Conservation (phyloP, 163 green algal genomes). For the Chlamydomonas reinhardtii region DNA sequence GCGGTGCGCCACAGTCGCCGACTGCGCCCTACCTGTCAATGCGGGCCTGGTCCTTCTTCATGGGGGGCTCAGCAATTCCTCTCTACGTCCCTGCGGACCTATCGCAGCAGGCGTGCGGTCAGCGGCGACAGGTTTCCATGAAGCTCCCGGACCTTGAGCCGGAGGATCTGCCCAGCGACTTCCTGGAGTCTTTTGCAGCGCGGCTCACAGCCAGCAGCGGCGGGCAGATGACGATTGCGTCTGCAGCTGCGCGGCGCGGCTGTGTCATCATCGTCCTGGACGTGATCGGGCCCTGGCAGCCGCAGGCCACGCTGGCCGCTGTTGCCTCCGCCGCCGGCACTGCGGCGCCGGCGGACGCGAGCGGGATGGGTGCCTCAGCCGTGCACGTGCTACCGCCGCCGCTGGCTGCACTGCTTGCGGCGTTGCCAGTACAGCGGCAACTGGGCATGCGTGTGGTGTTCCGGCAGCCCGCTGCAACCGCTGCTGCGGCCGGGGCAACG, state of each 20-base stretch:
- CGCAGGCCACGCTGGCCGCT: no score
- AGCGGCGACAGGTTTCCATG: neutral
- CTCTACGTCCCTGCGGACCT: no score
- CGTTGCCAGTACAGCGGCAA: neutral
- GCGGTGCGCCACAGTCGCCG: no score
- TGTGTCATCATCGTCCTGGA: slow-evolving; percentile 4
- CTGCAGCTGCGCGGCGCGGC: neutral
- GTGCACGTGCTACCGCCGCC: neutral
- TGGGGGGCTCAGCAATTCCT: no score
- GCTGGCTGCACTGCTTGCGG: neutral
- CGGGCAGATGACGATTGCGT: neutral
- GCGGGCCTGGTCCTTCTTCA: no score
- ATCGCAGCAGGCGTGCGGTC: no score
- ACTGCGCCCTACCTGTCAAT: no score
- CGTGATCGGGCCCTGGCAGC: neutral
- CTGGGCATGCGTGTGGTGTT: neutral
- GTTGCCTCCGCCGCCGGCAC: no score
- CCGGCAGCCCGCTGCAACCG: neutral
- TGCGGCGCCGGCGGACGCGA: no score
- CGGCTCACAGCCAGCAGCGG: neutral
- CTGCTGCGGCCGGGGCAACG: neutral
- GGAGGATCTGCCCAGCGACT: neutral
- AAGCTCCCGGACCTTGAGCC: neutral
- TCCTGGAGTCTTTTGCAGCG: neutral
- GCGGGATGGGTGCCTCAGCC: no score